phyloP scores from a whole-genome alignment of 2,329 filamentous ascomycete genomes.

The Diaporthe eres region DNA sequence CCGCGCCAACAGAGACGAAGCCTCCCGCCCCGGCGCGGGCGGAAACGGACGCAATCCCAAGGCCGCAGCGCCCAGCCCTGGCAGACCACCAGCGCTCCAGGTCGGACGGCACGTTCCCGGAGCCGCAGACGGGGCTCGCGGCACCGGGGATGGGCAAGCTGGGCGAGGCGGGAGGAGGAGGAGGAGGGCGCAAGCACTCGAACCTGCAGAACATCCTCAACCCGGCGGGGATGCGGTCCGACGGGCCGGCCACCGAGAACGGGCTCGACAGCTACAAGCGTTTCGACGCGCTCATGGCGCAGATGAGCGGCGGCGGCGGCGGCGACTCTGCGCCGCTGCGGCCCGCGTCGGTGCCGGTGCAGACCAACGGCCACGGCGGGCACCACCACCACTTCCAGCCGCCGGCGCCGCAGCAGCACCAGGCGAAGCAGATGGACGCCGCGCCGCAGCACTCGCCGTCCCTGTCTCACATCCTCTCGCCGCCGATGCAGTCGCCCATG shows the following conservation, averaged over 20 bases:
- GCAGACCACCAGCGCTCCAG: slow-evolving; percentile 37
- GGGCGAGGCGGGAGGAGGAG: background rate
- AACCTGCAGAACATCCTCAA: slow-evolving; percentile 35
- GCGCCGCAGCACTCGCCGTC: slow-evolving; percentile 21
- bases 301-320: slow-evolving; percentile 29
- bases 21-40: background rate
- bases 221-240: background rate
- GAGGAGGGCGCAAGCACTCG: slow-evolving; percentile 5
- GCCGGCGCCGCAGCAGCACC: background rate
- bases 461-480: slow-evolving; percentile 29
- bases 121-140: background rate
- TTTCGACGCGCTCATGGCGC: slow-evolving; percentile 37
- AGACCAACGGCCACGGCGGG: background rate
- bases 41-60: slow-evolving; percentile 7
- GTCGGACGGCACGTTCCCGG: slow-evolving; percentile 33
- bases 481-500: slow-evolving; percentile 33
- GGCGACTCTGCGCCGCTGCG: slow-evolving; percentile 8
- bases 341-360: slow-evolving; percentile 34
- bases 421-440: background rate
- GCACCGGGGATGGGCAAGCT: slow-evolving; percentile 24
- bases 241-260: background rate
- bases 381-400: slow-evolving; percentile 1
- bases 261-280: slow-evolving; percentile 35
- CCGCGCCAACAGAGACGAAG: too few species aligned
- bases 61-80: background rate